Evolutionary conservation across 2,329 filamentous ascomycete species (phyloP).

Genomic region (Beauveria varroae): DNA sequence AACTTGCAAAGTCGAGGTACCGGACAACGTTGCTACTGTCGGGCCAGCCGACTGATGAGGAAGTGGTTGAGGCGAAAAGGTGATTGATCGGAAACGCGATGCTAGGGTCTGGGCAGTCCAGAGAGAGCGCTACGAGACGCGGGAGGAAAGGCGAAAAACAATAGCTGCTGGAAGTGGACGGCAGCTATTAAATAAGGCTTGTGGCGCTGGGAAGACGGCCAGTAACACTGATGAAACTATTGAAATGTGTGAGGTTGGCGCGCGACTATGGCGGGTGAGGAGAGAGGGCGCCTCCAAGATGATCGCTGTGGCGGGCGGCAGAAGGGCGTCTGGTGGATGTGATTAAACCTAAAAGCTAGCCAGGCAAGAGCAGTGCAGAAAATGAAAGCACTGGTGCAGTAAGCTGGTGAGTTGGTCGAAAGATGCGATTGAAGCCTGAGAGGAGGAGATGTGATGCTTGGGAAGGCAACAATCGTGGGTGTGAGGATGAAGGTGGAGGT

Average conservation of each 20-base stretch:
- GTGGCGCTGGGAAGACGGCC: not conserved
- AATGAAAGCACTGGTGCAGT: not conserved
- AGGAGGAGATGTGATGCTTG: not conserved
- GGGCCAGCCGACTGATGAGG: slow-evolving; percentile 3
- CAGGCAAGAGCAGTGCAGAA: not conserved
- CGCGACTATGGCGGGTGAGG: slow-evolving; percentile 11
- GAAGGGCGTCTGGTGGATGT: slow-evolving; percentile 3
- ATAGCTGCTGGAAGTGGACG: not conserved
- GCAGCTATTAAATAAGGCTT: not conserved
- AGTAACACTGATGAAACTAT: not conserved
- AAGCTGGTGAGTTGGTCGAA: not conserved
- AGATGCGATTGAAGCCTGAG: not conserved
- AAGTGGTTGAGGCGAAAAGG: not conserved
- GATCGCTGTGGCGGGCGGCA: slow-evolving; percentile 2
- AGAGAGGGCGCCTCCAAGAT: slow-evolving; percentile 5
- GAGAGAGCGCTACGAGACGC: not conserved
- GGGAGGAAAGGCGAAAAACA: not conserved
- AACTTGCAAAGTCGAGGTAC: not conserved
- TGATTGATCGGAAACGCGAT: not conserved
- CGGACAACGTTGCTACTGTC: not conserved
- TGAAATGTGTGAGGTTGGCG: slow-evolving; percentile 1
- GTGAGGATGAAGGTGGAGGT: slow-evolving; percentile 4
- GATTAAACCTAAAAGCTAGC: slow-evolving; percentile 1
- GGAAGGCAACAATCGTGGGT: not conserved
- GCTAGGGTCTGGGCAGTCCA: not conserved